Conservation (phyloP, 2,329 filamentous ascomycete species). For the Cordyceps fumosorosea region DNA sequence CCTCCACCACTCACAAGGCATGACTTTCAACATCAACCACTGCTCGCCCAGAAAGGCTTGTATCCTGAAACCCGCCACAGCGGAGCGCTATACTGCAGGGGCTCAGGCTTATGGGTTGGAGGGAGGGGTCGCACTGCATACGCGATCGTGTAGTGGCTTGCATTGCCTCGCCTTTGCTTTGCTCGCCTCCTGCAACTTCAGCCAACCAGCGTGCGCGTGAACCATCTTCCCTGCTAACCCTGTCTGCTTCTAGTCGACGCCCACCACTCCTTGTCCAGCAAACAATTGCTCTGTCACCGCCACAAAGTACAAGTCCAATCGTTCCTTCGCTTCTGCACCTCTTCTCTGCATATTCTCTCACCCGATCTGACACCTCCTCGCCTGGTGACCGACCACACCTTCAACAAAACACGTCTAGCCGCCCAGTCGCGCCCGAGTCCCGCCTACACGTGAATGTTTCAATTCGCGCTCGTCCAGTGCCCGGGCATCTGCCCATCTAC, state of each 20-base stretch:
- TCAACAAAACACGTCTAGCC: background rate
- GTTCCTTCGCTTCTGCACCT: background rate
- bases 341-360: background rate
- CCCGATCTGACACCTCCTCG: background rate
- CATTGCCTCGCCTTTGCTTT: background rate
- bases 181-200: background rate
- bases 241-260: background rate
- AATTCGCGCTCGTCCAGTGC: background rate
- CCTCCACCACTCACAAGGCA: background rate
- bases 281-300: background rate
- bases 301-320: background rate
- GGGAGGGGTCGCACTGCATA: background rate
- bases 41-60: background rate
- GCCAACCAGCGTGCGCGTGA: background rate
- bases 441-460: background rate
- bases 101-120: background rate
- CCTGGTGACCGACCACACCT: background rate
- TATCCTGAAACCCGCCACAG: constrained; percentile 13
- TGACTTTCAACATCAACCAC: background rate
- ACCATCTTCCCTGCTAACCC: background rate
- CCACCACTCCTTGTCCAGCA: background rate
- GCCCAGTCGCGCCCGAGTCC: background rate
- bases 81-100: constrained; percentile 7
- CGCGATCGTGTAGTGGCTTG: constrained; percentile 1
- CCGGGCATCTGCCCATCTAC: background rate